Conservation (phyloP, 2,329 filamentous ascomycete species). For the Catunica adiposa region DNA sequence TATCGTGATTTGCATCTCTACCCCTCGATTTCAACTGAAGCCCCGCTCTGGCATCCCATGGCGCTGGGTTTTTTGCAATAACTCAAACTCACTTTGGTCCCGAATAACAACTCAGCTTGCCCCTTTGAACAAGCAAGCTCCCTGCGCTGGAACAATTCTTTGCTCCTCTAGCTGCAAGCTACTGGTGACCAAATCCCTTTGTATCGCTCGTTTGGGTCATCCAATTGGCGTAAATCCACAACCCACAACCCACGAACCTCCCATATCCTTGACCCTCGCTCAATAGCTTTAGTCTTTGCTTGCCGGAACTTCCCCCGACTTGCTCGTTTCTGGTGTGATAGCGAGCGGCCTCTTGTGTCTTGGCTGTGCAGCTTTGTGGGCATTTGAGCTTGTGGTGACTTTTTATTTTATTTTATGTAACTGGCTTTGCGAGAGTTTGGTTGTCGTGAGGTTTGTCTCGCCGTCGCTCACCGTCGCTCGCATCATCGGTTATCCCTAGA, state of each 20-base stretch:
- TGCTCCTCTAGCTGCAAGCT: slow-evolving; percentile 2
- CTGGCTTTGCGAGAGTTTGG: not conserved
- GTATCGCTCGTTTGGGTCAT: slow-evolving; percentile 1
- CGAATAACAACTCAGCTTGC: not conserved
- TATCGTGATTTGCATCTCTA: not conserved
- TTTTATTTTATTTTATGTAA: not conserved
- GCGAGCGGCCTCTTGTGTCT: not conserved
- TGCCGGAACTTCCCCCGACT: not conserved
- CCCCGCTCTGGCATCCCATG: not conserved
- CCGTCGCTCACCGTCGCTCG: no score
- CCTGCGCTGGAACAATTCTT: not conserved
- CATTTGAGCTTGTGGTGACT: not conserved
- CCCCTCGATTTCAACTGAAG: not conserved
- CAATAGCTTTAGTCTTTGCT: not conserved
- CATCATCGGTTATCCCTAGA: no score
- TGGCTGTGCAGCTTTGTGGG: not conserved
- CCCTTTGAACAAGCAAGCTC: slow-evolving; percentile 1
- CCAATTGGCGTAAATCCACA: not conserved
- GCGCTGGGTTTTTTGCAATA: not conserved
- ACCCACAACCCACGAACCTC: not conserved
- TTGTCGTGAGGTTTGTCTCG: not conserved
- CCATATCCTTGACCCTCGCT: not conserved
- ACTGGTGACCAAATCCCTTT: not conserved
- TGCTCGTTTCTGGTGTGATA: not conserved
- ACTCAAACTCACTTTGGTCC: not conserved